Base-by-base conservation (phyloP, 2,329 filamentous ascomycete genomes). In the Colletotrichum godetiae region DNA sequence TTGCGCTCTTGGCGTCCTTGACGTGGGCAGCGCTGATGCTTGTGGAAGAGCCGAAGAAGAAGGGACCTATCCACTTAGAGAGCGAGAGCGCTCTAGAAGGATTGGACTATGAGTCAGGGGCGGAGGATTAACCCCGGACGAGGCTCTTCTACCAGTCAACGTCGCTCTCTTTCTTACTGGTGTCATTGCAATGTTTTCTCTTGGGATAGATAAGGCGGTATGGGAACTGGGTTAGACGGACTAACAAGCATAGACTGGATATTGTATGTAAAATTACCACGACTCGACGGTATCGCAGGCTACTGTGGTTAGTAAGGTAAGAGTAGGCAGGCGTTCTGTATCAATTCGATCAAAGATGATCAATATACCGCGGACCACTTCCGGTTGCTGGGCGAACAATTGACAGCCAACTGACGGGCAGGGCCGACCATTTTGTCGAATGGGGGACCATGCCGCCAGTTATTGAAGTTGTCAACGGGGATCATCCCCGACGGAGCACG, bases 41-140 rank as follows among this genome's bases (percentile, higher is more conserved):
- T 60, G 81, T 85, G 3, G 75, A 75, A 13, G 78, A 80, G 46
- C 84, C 84, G 13, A 79, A 75, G 70, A 78, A 76, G 67, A 73
- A 68, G 55, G 73, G 55, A 3, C 6, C 68, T 24, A 55, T 72
- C 3, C 61, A 58, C 11, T 27, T 68, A 5, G 74, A 68, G n/a
- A 57, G 49, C 8, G 35, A 56, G 5, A 33, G 55, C 2, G 37
- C n/a, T 7, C 31, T 19, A 5, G 68, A 72, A 8, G 62, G 33
- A 1, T 2, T 73, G 46, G 67, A 62, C 10, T 59, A 68, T 24
- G 55, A 73, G 46, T 65, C 68, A 15, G 73, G 46, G 8, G 58
- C 57, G 8, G 73, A 61, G 12, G 72, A 74, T 19, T 58, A 75
- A 22, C 37, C 42, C 42, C 24, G 68, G 53, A 19, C 33, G 29